Percentiles rank a stretch among this genome's conserved stretches.
Conservation (phyloP, 495 filamentous ascomycete genomes). For the Neurospora terricola region DNA sequence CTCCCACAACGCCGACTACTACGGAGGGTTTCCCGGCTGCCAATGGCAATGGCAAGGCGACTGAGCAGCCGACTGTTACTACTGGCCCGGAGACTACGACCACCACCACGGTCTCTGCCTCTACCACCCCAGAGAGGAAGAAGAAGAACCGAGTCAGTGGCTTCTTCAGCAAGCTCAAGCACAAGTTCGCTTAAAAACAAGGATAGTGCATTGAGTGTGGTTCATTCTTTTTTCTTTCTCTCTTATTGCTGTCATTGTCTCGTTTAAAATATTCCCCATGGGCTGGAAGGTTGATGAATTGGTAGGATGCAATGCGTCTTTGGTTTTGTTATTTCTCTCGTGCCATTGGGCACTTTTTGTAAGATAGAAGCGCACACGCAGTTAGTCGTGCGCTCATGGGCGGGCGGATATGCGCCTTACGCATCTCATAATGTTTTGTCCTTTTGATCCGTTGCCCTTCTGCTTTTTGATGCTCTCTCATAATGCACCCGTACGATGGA, state of each 20-base stretch:
- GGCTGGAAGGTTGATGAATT: background rate
- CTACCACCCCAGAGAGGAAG: slow-evolving; percentile 33
- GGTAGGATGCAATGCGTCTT: background rate
- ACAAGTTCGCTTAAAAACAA: slow-evolving; percentile 34
- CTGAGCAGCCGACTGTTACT: slow-evolving; percentile 14
- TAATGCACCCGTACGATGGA: background rate
- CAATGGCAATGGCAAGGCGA: background rate
- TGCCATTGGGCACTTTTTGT: background rate
- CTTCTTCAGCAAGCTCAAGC: slow-evolving; percentile 50
- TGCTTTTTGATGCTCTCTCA: background rate
- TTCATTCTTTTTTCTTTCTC: slow-evolving; percentile 7
- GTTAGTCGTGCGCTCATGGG: background rate
- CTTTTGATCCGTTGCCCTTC: background rate
- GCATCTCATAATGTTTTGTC: background rate
- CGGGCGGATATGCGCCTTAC: background rate
- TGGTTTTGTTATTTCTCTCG: background rate
- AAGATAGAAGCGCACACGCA: background rate
- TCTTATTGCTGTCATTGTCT: slow-evolving; percentile 13
- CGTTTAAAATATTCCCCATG: background rate
- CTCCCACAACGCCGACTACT: background rate
- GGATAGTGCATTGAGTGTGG: slow-evolving; percentile 16
- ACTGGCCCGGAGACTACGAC: slow-evolving; percentile 17
- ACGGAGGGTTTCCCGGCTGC: background rate
- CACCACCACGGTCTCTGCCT: slow-evolving; percentile 21
- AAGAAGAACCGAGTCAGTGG: slow-evolving; percentile 51